A percentile compares a stretch with the other conserved stretches of the same genome.
Conservation (phyloP, 2,329 filamentous ascomycete species). For the Trichoderma arundinaceum region DNA sequence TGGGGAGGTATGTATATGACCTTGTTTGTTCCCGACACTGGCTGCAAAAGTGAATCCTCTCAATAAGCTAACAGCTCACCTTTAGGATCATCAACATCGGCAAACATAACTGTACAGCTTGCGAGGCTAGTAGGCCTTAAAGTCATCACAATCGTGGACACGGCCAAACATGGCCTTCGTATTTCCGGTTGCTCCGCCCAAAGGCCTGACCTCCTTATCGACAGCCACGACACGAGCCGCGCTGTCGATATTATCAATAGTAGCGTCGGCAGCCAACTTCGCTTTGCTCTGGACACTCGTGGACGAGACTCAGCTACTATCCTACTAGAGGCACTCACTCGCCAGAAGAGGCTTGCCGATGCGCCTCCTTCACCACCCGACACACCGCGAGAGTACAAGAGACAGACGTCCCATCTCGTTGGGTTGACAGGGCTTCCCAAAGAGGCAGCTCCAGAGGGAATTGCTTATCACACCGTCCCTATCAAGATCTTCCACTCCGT, state of each 20-base stretch:
- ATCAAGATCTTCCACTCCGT: conserved; percentile 79
- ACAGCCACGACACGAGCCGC: conserved; percentile 66
- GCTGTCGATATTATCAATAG: conserved; percentile 68
- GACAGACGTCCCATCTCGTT: conserved; percentile 61
- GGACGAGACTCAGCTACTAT: conserved; percentile 67
- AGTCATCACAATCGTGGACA: conserved; percentile 70
- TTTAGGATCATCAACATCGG: conserved; percentile 69
- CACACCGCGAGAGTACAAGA: conserved; percentile 43
- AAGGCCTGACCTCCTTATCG: conserved; percentile 68
- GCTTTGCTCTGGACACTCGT: conserved; percentile 72
- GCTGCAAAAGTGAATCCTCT: background rate
- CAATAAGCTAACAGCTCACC: background rate
- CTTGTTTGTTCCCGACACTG: background rate
- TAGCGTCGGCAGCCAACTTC: conserved; percentile 61
- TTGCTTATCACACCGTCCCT: conserved; percentile 68
- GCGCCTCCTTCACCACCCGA: conserved; percentile 46
- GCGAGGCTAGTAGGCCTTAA: conserved; percentile 69
- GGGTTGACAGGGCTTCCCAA: conserved; percentile 73
- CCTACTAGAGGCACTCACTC: conserved; percentile 59
- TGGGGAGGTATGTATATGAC: conserved; percentile 65
- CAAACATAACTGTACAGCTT: conserved; percentile 69
- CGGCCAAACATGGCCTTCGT: conserved; percentile 66
- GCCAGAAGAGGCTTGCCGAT: conserved; percentile 36
- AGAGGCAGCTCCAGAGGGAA: conserved; percentile 48
- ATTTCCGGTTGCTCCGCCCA: conserved; percentile 54